A percentile compares a stretch with the other conserved stretches of the same genome.
Conservation (phyloP, 768 basidiomycete species). For the Dictyophora rubrovolvata region DNA sequence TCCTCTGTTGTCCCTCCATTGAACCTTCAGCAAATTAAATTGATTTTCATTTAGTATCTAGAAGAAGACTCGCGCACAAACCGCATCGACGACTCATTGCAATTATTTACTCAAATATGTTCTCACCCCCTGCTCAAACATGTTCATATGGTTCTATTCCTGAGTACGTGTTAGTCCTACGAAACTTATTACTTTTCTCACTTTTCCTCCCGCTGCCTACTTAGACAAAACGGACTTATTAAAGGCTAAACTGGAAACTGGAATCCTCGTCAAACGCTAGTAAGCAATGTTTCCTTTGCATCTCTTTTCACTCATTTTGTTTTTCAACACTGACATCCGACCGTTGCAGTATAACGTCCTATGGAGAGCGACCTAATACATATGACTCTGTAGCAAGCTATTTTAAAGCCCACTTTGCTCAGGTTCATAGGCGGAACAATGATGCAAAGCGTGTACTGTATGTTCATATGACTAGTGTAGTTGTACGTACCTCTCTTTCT, state of each 20-base stretch:
- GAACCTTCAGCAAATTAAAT: neutral
- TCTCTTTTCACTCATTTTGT: no score
- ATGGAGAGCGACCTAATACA: conserved; percentile 60
- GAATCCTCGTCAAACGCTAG: conserved; percentile 67
- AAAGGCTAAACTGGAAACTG: conserved; percentile 57
- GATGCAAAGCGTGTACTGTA: conserved; percentile 57
- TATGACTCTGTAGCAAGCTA: conserved; percentile 65
- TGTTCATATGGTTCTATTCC: conserved; percentile 28
- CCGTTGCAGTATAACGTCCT: conserved; percentile 58
- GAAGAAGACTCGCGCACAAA: conserved; percentile 82
- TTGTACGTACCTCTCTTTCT: conserved; percentile 37
- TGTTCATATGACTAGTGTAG: conserved; percentile 70
- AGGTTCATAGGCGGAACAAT: conserved; percentile 62
- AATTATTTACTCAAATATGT: conserved; percentile 78
- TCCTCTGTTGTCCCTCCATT: neutral
- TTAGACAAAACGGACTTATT: conserved; percentile 70
- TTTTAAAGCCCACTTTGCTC: conserved; percentile 77
- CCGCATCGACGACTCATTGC: conserved; percentile 80
- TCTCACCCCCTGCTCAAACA: conserved; percentile 71
- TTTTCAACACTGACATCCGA: neutral
- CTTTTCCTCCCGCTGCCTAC: conserved; percentile 1
- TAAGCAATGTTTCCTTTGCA: conserved; percentile 33
- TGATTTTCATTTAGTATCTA: conserved; percentile 44
- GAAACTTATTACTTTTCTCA: neutral
- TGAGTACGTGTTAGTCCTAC: conserved; percentile 29